A percentile compares a stretch with the other conserved stretches of the same genome.
phyloP scores from a whole-genome alignment of 257 asterid species.

The Forsythia suspensa region DNA sequence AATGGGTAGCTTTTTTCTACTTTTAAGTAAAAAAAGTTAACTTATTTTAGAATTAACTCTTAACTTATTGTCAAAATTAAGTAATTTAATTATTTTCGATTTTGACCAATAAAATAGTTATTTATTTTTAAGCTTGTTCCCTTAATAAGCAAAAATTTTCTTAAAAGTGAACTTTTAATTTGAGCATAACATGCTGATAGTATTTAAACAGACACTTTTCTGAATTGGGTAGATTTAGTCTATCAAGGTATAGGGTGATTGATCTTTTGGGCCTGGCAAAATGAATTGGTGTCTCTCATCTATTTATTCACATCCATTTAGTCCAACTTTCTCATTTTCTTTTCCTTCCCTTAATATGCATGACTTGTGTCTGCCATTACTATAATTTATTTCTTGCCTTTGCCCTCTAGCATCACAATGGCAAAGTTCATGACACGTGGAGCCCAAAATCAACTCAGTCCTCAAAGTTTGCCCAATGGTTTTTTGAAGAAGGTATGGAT shows the following conservation, averaged over 20 bases:
- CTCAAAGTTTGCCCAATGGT: slow-evolving; percentile 51
- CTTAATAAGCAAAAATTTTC: not conserved
- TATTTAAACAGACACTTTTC: not conserved
- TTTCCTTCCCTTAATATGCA: slow-evolving; percentile 14
- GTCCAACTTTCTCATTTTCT: not conserved
- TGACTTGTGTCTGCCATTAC: not conserved
- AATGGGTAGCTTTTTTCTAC: no score
- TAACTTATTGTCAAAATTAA: not conserved
- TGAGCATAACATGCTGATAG: not conserved
- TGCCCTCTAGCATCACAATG: slow-evolving; percentile 26
- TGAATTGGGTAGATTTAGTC: not conserved
- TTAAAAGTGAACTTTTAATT: not conserved
- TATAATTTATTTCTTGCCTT: not conserved
- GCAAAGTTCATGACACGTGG: slow-evolving; percentile 31
- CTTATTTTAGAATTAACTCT: not conserved
- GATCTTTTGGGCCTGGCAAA: not conserved
- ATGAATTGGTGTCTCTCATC: no score
- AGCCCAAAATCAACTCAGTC: slow-evolving; percentile 20
- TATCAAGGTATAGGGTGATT: not conserved
- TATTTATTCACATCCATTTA: no score
- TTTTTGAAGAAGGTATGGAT: slow-evolving; percentile 44
- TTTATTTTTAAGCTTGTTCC: not conserved
- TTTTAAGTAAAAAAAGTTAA: no score
- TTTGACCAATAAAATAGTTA: not conserved
- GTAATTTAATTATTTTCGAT: not conserved